Percentiles rank a stretch among this genome's conserved stretches.
These are phyloP conservation scores for Irpex rosettiformis DNA, from an alignment of 1,284 basidiomycete genomes.

Conservation along the genomic window DNA sequence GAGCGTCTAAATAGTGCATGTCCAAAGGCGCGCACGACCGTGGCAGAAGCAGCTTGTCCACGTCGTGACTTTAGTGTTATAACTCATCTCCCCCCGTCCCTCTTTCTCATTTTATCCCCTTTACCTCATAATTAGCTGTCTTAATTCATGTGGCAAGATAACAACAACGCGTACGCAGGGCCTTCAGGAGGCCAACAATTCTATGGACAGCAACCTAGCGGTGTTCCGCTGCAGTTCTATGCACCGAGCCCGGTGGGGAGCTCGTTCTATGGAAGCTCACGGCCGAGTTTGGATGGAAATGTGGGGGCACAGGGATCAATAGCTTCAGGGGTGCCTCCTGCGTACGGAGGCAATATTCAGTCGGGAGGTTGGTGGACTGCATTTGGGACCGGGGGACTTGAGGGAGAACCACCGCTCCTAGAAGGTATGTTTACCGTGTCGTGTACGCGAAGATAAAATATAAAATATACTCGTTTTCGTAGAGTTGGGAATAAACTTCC, in stretches of 20 bases:
- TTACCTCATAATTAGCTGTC: neutral
- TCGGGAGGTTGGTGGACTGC: constrained; percentile 89
- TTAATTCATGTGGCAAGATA: constrained; percentile 68
- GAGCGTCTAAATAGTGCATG: constrained; percentile 10
- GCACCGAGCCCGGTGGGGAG: constrained; percentile 48
- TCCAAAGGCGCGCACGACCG: constrained; percentile 7
- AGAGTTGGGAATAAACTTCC: constrained; percentile 98
- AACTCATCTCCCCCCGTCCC: neutral
- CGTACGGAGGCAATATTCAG: constrained; percentile 72
- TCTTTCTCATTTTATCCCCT: constrained; percentile 6
- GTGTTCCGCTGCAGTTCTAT: constrained; percentile 74
- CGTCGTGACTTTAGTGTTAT: neutral
- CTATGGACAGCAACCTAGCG: constrained; percentile 46
- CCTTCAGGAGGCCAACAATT: constrained; percentile 52
- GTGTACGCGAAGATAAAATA: constrained; percentile 2
- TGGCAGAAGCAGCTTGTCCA: neutral
- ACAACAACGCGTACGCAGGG: constrained; percentile 45
- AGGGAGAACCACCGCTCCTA: constrained; percentile 89
- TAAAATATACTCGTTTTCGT: constrained; percentile 8
- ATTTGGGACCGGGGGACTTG: constrained; percentile 93
- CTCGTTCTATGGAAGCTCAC: constrained; percentile 64
- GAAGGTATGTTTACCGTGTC: constrained; percentile 61
- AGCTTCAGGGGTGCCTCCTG: constrained; percentile 37
- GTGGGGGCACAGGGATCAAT: constrained; percentile 57
- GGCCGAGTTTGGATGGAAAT: constrained; percentile 73